Evolutionary conservation across 2,329 filamentous ascomycete genomes (phyloP).

Genomic region (Ophiocordyceps camponoti-saundersi): DNA sequence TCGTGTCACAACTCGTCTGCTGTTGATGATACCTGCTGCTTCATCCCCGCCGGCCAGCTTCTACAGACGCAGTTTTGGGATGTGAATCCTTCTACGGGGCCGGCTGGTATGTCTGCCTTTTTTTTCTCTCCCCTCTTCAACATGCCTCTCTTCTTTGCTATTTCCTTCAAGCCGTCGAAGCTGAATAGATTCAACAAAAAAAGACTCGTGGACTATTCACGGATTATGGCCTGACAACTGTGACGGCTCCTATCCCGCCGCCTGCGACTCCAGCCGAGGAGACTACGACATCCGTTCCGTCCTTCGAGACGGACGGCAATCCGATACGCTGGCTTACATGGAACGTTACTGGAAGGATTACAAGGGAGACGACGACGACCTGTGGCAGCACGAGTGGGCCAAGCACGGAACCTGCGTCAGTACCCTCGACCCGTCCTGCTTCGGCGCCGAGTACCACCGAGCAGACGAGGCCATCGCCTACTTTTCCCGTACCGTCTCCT

Average conservation of each 20-base stretch:
- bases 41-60: constrained; percentile 52
- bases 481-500: constrained; percentile 45
- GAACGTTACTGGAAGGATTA: constrained; percentile 55
- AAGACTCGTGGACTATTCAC: constrained; percentile 58
- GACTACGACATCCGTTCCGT: constrained; percentile 52
- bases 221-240: constrained; percentile 52
- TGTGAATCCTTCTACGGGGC: constrained; percentile 44
- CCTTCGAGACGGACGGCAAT: constrained; percentile 30
- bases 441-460: constrained; percentile 34
- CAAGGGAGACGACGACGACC: constrained; percentile 40
- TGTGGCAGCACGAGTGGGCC: constrained; percentile 62
- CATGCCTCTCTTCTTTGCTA: not conserved
- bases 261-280: constrained; percentile 42
- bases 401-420: constrained; percentile 59
- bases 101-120: constrained; percentile 15
- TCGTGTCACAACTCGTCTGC: constrained; percentile 47
- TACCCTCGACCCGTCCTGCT: constrained; percentile 52
- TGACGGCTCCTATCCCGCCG: constrained; percentile 50
- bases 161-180: not conserved
- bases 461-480: constrained; percentile 52
- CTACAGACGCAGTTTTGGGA: constrained; percentile 70
- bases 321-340: constrained; percentile 48
- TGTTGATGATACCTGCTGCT: constrained; percentile 51
- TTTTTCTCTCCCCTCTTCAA: not conserved
- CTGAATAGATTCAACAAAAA: not conserved